Base-by-base conservation (phyloP, 2,329 filamentous ascomycete species). In the Pyrenophora seminiperda region DNA sequence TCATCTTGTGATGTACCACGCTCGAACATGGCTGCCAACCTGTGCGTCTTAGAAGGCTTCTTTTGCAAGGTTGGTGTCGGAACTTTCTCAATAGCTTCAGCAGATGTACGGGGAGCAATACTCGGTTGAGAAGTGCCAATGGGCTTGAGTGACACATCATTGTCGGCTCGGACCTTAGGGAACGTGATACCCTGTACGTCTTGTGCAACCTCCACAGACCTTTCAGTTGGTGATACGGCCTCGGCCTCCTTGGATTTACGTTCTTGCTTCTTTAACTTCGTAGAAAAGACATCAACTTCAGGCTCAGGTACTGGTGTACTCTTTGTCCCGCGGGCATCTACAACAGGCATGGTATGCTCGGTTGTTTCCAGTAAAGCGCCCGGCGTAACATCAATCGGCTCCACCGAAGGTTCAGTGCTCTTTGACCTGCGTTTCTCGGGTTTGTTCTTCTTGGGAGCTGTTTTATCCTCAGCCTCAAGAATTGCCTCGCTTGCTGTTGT, bases 41-140 rank as follows among this genome's bases (percentile, higher is more conserved):
- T 71, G 48, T 70, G 71, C 45, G 71, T 74, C 59, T 68, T 74
- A 4, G 61, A 64, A 24, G 72, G 66, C 50, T 74, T 76, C 50
- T 73, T 75, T 37, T 54, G 64, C 29, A 71, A 56, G 15, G 65
- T 67, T 9, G 50, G 54, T 3, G 53, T 13, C 24, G 48, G 47
- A 13, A 51, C 44, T 20, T 49, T 43, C 37, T 59, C 52, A n/a
- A 53, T 40, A 10, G 51, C 41, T 32, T 58, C 56, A 19, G 51
- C 27, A 4, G 54, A 32, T 2, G 45, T 47, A 17, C 39, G 22
- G 13, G 50, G 15, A 29, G 41, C 15, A n/a, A 10, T 27, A 18
- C 42, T 19, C 4, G 39, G n/a, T 13, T 31, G 37, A 37, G 48
- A 9, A 37, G 31, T 37, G 15, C 40, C 24, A 5, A n/a, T 34